Evolutionary conservation across 176 grass and related monocot species (phyloP).

Genomic region (Puya raimondii): DNA sequence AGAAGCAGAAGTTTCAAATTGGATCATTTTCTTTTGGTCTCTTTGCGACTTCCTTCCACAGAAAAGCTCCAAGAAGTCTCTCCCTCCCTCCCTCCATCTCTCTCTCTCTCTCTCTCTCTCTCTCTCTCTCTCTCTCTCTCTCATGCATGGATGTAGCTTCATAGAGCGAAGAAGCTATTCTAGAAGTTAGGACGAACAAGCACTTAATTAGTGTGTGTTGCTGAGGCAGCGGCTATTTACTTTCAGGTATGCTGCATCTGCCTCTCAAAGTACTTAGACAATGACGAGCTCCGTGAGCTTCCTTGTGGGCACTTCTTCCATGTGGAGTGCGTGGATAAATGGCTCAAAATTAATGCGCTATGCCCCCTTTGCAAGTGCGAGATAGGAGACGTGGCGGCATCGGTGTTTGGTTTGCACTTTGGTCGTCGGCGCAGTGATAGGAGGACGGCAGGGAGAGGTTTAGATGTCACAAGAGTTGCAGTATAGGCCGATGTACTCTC

Average conservation of each 20-base stretch:
- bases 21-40: too few relatives aligned
- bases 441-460: slow-evolving; percentile 30
- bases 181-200: too few relatives aligned
- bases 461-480: slow-evolving; percentile 30
- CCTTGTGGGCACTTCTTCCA: slow-evolving; percentile 80
- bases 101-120: too few relatives aligned
- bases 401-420: slow-evolving; percentile 14
- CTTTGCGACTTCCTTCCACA: too few relatives aligned
- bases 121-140: too few relatives aligned
- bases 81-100: too few relatives aligned
- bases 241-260: slow-evolving; percentile 84
- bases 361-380: slow-evolving; percentile 92
- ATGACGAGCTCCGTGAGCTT: slow-evolving; percentile 80
- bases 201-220: neutral
- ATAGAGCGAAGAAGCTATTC: too few relatives aligned
- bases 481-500: neutral
- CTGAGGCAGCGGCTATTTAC: neutral
- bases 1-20: too few relatives aligned
- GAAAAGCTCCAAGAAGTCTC: too few relatives aligned
- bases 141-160: too few relatives aligned
- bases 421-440: neutral
- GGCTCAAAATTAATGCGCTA: slow-evolving; percentile 86
- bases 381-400: slow-evolving; percentile 21
- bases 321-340: slow-evolving; percentile 89
- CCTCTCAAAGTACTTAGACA: slow-evolving; percentile 62